Conservation (phyloP, 2,329 filamentous ascomycete genomes). For the Orbilia javanica region DNA sequence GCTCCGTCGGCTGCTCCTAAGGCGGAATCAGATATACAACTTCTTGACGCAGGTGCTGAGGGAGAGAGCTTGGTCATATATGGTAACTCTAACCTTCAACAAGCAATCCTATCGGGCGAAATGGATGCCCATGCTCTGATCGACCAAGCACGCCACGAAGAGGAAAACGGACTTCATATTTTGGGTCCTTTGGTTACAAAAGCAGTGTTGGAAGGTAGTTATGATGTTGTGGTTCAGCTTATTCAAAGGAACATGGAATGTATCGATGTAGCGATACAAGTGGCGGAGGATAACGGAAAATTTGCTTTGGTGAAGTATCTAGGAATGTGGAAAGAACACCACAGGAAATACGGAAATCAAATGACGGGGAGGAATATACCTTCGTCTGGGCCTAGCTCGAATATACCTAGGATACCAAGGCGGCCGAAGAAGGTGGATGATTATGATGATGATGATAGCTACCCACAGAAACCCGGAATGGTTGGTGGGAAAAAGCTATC, state of each 20-base stretch:
- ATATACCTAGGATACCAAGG: slow-evolving; percentile 7
- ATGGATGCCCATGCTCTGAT: slow-evolving; percentile 31
- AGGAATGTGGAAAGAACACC: slow-evolving; percentile 41
- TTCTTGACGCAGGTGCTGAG: slow-evolving; percentile 21
- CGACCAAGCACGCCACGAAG: slow-evolving; percentile 35
- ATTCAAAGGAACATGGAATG: slow-evolving; percentile 44
- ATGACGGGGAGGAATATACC: background rate
- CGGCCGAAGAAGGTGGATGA: background rate
- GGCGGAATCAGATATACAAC: slow-evolving; percentile 27
- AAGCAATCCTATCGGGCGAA: slow-evolving; percentile 41
- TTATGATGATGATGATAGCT: background rate
- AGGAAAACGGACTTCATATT: slow-evolving; percentile 32
- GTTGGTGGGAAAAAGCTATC: background rate
- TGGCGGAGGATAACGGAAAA: slow-evolving; percentile 48
- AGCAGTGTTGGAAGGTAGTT: slow-evolving; percentile 37
- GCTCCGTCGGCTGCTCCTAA: background rate
- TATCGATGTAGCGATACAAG: slow-evolving; percentile 47
- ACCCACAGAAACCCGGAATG: background rate
- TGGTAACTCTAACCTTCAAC: slow-evolving; percentile 36
- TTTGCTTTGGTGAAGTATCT: slow-evolving; percentile 45
- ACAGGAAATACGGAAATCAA: slow-evolving; percentile 9
- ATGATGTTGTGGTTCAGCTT: slow-evolving; percentile 48
- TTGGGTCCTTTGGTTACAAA: slow-evolving; percentile 33
- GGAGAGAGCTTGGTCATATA: slow-evolving; percentile 43
- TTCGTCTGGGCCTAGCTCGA: slow-evolving; percentile 3